Conservation (phyloP, 345 rosid genomes). For the Iberis pinnata region DNA sequence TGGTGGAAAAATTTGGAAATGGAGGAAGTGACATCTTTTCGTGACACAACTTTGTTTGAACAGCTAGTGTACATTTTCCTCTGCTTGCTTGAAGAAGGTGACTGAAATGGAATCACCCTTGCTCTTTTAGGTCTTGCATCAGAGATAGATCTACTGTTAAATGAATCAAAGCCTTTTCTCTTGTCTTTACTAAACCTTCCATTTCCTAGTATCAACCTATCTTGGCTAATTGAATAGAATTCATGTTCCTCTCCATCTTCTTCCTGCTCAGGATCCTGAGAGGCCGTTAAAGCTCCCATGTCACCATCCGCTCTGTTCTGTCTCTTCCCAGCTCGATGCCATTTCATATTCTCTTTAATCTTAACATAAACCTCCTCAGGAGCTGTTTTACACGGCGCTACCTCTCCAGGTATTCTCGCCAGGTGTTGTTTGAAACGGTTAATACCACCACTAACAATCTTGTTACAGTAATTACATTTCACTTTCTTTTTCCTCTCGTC, state of each 20-base stretch:
- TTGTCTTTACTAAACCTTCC: slow-evolving; percentile 40
- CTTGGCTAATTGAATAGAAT: slow-evolving; percentile 34
- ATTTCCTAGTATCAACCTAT: slow-evolving; percentile 38
- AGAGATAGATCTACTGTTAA: slow-evolving; percentile 36
- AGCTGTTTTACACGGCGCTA: slow-evolving; percentile 57
- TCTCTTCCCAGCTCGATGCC: slow-evolving; percentile 71
- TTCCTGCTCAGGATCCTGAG: slow-evolving; percentile 42
- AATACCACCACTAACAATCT: slow-evolving; percentile 68
- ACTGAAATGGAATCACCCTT: slow-evolving; percentile 35
- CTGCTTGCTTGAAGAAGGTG: slow-evolving; percentile 37
- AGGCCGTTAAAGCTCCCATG: slow-evolving; percentile 35
- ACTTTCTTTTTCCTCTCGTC: slow-evolving; percentile 75
- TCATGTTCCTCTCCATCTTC: slow-evolving; percentile 30
- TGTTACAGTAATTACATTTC: slow-evolving; percentile 66
- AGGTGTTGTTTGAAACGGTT: slow-evolving; percentile 77
- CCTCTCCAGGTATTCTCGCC: slow-evolving; percentile 82
- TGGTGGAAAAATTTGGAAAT: slow-evolving; percentile 56
- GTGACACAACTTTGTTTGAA: slow-evolving; percentile 33
- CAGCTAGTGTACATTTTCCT: slow-evolving; percentile 26
- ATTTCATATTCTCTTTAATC: slow-evolving; percentile 74
- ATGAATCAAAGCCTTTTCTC: slow-evolving; percentile 36
- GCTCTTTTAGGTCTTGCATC: slow-evolving; percentile 47
- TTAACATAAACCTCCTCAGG: slow-evolving; percentile 65
- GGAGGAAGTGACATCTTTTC: slow-evolving; percentile 47
- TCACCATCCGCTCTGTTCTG: slow-evolving; percentile 48